These are phyloP conservation scores for Termitomyces sp. DNA, from an alignment of 1,284 basidiomycete species.

Conservation along the genomic window DNA sequence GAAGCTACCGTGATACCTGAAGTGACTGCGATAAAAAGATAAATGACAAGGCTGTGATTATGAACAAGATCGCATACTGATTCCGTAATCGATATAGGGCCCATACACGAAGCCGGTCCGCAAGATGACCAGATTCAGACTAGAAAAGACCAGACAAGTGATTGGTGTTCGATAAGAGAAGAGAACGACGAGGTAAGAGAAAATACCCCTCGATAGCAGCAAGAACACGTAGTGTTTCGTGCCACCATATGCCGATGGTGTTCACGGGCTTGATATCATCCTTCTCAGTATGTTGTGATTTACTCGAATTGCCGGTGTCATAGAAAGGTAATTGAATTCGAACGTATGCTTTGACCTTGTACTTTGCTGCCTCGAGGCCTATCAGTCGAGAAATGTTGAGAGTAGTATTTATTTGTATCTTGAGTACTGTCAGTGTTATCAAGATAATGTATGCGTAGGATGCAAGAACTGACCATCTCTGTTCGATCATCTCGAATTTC, in stretches of 20 bases:
- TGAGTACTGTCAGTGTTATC: conserved; percentile 8
- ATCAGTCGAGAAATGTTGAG: conserved; percentile 68
- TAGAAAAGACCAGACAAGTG: conserved; percentile 24
- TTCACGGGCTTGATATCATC: conserved; percentile 73
- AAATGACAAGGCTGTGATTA: conserved; percentile 15
- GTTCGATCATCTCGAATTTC: conserved; percentile 76
- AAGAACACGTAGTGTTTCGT: conserved; percentile 75
- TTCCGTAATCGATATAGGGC: conserved; percentile 67
- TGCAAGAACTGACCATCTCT: conserved; percentile 53
- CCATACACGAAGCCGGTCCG: conserved; percentile 71
- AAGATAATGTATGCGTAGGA: conserved; percentile 5
- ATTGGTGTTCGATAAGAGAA: conserved; percentile 1
- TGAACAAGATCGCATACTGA: conserved; percentile 38
- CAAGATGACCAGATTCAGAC: conserved; percentile 78
- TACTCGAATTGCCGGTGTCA: conserved; percentile 56
- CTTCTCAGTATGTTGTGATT: conserved; percentile 64
- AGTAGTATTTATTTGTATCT: conserved; percentile 79
- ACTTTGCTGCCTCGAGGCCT: conserved; percentile 62
- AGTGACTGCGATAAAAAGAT: conserved; percentile 39
- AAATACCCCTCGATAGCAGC: conserved; percentile 69
- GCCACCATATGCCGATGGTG: conserved; percentile 83
- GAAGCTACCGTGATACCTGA: conserved; percentile 74
- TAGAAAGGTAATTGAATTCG: conserved; percentile 82
- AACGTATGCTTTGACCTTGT: conserved; percentile 72
- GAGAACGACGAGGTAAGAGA: conserved; percentile 20